Conservation (phyloP, 257 asterid species). For the Solanum appendiculatum region DNA sequence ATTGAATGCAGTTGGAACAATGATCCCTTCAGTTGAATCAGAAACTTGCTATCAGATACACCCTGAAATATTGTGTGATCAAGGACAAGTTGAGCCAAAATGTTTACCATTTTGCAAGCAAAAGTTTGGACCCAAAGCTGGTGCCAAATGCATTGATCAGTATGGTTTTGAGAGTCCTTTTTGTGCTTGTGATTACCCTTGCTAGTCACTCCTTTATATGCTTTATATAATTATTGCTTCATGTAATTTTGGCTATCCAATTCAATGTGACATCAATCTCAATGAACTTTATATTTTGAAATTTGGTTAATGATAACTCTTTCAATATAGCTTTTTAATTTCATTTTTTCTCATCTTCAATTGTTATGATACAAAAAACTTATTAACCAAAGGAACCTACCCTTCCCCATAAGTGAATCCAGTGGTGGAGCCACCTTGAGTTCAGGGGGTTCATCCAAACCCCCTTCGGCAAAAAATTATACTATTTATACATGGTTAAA, state of each 20-base stretch:
- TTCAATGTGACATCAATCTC: background rate
- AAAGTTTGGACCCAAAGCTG: background rate
- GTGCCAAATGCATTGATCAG: background rate
- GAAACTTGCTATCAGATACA: background rate
- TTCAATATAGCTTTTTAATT: background rate
- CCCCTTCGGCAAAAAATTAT: too few species aligned
- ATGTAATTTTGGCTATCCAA: background rate
- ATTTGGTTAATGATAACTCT: background rate
- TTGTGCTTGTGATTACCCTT: background rate
- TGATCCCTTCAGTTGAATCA: background rate
- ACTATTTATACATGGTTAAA: too few species aligned
- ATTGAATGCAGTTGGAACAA: background rate
- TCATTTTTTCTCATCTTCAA: background rate
- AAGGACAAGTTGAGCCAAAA: background rate
- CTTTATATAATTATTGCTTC: background rate
- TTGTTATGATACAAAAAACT: too few species aligned
- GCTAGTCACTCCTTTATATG: background rate
- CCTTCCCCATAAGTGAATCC: too few species aligned
- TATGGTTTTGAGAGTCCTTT: background rate
- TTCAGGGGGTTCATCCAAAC: too few species aligned
- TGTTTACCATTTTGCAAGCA: background rate
- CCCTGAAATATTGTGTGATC: background rate
- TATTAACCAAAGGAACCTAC: too few species aligned
- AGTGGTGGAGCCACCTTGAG: too few species aligned
- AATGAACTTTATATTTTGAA: background rate